Evolutionary conservation across 495 filamentous ascomycete genomes (phyloP).

Genomic region (Hypoxylon cercidicola): DNA sequence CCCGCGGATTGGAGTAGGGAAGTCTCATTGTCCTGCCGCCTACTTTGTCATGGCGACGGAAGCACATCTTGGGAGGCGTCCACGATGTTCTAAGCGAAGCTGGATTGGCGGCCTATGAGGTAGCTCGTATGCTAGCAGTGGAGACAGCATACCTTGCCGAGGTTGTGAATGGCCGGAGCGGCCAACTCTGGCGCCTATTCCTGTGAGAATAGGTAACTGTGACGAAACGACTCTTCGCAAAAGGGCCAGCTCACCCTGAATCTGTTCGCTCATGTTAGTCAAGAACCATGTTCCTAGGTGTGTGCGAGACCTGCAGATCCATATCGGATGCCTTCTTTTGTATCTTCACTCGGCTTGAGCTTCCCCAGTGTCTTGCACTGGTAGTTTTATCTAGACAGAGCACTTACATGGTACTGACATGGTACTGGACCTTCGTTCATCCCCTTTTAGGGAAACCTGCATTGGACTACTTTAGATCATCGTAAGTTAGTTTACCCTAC

Average conservation of each 20-base stretch:
- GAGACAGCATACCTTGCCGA: too few species aligned
- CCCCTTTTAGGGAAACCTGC: slow-evolving; percentile 19
- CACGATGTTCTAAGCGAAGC: too few species aligned
- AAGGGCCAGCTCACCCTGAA: slow-evolving; percentile 5
- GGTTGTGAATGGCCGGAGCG: too few species aligned
- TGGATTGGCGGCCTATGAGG: too few species aligned
- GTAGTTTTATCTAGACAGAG: background rate
- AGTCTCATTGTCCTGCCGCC: background rate
- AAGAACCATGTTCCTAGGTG: background rate
- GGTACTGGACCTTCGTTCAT: background rate
- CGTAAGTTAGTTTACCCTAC: slow-evolving; percentile 2
- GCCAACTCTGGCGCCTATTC: background rate
- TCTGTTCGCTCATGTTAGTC: slow-evolving; percentile 14
- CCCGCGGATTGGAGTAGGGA: background rate
- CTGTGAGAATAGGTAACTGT: too few species aligned
- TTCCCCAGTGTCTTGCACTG: background rate
- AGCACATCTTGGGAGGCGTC: too few species aligned
- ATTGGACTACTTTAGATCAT: slow-evolving; percentile 11
- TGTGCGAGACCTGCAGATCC: slow-evolving; percentile 6
- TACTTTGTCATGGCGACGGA: too few species aligned
- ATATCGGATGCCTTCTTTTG: background rate
- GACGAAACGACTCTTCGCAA: background rate
- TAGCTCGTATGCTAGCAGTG: too few species aligned
- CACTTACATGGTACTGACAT: background rate
- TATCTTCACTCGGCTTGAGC: background rate